Conservation (phyloP, 805 yeast genomes). For the Lipomyces starkeyi region DNA sequence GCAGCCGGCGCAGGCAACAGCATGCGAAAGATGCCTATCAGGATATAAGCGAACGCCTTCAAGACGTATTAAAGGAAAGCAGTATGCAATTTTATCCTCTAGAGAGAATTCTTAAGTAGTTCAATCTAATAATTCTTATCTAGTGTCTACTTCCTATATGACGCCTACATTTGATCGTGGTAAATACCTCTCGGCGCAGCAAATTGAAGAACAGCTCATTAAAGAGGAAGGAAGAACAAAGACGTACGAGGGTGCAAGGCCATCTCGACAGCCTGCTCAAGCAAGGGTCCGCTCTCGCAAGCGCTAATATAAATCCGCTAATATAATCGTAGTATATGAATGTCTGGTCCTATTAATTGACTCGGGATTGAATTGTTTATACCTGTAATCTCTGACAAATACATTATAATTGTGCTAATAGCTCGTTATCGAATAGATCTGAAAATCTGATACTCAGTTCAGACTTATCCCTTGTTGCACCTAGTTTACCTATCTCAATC, state of each 20-base stretch:
- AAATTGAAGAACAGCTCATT: not conserved
- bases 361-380: not conserved
- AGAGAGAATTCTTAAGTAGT: not conserved
- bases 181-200: not conserved
- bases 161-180: conserved; percentile 8
- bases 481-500: conserved; percentile 24
- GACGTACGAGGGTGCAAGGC: not conserved
- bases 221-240: not conserved
- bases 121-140: not conserved
- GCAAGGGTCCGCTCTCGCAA: not conserved
- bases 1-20: not conserved
- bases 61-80: conserved; percentile 5
- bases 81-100: not conserved
- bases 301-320: conserved; percentile 5
- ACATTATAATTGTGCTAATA: not conserved
- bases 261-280: not conserved
- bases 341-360: not conserved
- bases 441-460: conserved; percentile 15
- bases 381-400: not conserved
- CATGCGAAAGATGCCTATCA: not conserved
- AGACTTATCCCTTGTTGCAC: conserved; percentile 35
- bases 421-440: not conserved
- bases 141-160: conserved; percentile 7
- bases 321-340: not conserved
- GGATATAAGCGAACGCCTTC: conserved; percentile 1